Evolutionary conservation across 805 yeast species (phyloP).

Genomic region (Tetrapisispora arboricola): DNA sequence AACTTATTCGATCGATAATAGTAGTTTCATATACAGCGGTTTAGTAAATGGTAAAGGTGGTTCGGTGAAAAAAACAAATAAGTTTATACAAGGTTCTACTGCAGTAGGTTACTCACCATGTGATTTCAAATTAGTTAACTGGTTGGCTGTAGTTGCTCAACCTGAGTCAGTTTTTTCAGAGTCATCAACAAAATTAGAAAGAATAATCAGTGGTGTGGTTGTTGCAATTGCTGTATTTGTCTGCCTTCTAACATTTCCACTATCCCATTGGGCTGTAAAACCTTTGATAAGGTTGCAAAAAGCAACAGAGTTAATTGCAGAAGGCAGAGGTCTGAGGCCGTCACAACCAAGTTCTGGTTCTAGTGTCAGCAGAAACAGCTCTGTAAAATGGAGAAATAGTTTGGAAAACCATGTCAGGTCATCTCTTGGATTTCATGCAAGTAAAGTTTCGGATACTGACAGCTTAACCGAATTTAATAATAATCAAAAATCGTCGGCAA

Average conservation of each 20-base stretch:
- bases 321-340: conserved; percentile 33
- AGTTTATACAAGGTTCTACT: conserved; percentile 31
- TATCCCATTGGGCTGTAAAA: conserved; percentile 74
- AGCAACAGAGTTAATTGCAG: conserved; percentile 57
- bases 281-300: conserved; percentile 72
- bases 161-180: conserved; percentile 44
- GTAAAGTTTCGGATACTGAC: neutral
- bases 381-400: conserved; percentile 3
- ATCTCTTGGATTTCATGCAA: neutral
- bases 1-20: conserved; percentile 21
- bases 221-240: conserved; percentile 68
- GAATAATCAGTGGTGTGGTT: conserved; percentile 68
- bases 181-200: conserved; percentile 52
- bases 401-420: conserved; percentile 2
- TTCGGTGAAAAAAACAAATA: conserved; percentile 29
- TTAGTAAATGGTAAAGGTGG: conserved; percentile 34
- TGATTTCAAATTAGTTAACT: conserved; percentile 35
- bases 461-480: neutral
- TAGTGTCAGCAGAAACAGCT: conserved; percentile 1
- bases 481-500: neutral
- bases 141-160: conserved; percentile 75
- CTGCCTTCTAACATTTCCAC: conserved; percentile 67
- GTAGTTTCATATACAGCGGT: conserved; percentile 29
- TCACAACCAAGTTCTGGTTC: neutral
- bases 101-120: conserved; percentile 50